Evolutionary conservation across 208 protist genomes (phyloP), one percentile per base, ranked within the genome.

Genomic region (Strigomonas galati): DNA sequence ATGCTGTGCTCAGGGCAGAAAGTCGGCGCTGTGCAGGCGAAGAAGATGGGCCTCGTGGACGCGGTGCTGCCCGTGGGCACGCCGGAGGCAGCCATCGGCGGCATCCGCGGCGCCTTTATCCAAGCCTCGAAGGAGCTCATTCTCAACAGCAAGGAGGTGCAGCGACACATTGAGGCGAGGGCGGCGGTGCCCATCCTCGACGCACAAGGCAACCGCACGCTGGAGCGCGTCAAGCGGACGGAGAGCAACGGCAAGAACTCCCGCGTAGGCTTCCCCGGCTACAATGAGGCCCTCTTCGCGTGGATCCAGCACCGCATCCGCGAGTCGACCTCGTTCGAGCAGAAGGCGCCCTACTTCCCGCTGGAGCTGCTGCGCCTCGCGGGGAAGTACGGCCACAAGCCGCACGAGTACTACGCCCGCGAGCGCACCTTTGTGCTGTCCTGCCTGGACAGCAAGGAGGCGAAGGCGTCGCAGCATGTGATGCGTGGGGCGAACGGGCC

Each of bases 381-480:
- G 2, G 54, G 69, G 14, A 31, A 26, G 6, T 31, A 77, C 62
- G 59, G 65, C 54, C 24, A 37, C 51, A 32, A 69, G 14, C 55
- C 66, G 19, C 48, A 61, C 31, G 62, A 51, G 2, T 83, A 79
- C 62, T 31, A 56, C 4, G 66, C 55, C 27, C 55, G 52, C 28
- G 93, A 96, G 67, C 57, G 44, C 40, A 23, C 65, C 30, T 44
- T 91, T 4, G 93, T 96, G 57, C 21, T 73, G 26, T 30, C 62
- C 4, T 78, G 76, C 31, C 49, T 89, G 0, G 32, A 62, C 9
- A 71, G 66, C 48, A 49, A 72, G 0, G 79, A 89, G 55, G 62
- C 81, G 5, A 53, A 82, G 35, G 91, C 79, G 0, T 69, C 89
- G 62, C 84, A 91, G 66, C 85, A 97, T 63, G 69, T 93, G 3